Evolutionary conservation across 2,329 filamentous ascomycete genomes (phyloP), one percentile per base, ranked within the genome.

Genomic region (Beauveria caledonica): DNA sequence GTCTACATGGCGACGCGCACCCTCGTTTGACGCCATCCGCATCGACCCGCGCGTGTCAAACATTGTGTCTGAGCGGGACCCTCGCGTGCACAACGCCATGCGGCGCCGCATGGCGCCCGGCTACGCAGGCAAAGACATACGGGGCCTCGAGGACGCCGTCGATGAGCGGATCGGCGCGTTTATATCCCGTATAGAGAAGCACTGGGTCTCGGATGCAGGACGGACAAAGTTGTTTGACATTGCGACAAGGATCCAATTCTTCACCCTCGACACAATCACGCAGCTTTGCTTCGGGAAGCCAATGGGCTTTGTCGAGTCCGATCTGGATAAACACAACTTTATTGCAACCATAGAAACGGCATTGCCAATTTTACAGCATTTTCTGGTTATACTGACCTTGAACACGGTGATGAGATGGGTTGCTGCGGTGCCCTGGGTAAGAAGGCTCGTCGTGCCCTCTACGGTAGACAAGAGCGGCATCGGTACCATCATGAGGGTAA

Each of bases 41-140:
- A 46, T 56, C 25, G 53, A 56, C 27, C 53, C 53, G 27, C 53
- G 53, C 42, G 27, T 56, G n/a, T 36, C 53, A 10, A 56, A 48
- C 19, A 45, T 56, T 23, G 42, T 56, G 0, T 45, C 53, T 10
- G 53, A 56, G 42, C 40, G 53, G 17, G 42, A 56, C 9, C n/a
- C 40, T 1, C 40, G 27, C 10, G 19, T 39, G 42, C 53, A 56
- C 42, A 56, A 46, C 2, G 42, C 42, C 7, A 46, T 56, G 53
- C 23, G 53, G 25, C 53, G 53, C 6, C 25, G 27, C n/a, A 56
- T 56, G 40, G 42, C 53, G 3, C 25, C 40, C 9, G 53, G 53
- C n/a, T 56, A 56, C 27, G 42, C 53, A 3, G 53, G 53, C 10
- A 46, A 48, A 7, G 42, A 56, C 27, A 48, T 56, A 3, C 42